A percentile compares a stretch with the other conserved stretches of the same genome.
These are phyloP conservation scores for Trichoderma asperellum DNA, from an alignment of 2,329 filamentous ascomycete species.

Conservation along the genomic window DNA sequence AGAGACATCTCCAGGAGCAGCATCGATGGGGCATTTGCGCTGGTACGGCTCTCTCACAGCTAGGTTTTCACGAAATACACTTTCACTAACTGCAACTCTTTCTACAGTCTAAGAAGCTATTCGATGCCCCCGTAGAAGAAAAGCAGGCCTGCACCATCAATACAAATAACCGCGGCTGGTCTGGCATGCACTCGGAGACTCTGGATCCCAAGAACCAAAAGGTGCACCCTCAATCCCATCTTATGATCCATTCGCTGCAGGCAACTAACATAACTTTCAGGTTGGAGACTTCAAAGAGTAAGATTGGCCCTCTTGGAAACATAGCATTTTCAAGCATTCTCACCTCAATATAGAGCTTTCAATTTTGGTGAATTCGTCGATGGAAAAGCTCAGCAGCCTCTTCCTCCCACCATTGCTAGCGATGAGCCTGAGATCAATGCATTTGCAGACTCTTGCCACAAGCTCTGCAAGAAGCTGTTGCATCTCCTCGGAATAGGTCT, in stretches of 20 bases:
- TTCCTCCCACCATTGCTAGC: conserved; percentile 66
- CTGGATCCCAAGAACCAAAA: conserved; percentile 82
- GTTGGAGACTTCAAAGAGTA: conserved; percentile 89
- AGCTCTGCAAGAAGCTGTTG: conserved; percentile 73
- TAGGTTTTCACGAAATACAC: too few species aligned
- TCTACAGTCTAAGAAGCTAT: conserved; percentile 67
- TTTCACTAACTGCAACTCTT: not conserved
- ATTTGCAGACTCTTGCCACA: conserved; percentile 73
- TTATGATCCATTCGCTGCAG: too few species aligned
- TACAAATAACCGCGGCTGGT: conserved; percentile 86
- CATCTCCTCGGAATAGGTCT: conserved; percentile 79
- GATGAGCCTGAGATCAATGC: conserved; percentile 64
- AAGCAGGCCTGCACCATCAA: conserved; percentile 77
- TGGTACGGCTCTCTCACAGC: conserved; percentile 57
- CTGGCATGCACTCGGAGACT: conserved; percentile 83
- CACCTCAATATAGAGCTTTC: conserved; percentile 67
- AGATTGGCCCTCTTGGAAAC: conserved; percentile 31
- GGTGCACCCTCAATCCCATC: conserved; percentile 47
- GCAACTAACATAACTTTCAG: conserved; percentile 44
- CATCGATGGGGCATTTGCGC: conserved; percentile 71
- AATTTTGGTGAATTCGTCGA: conserved; percentile 81
- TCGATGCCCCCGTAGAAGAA: conserved; percentile 68
- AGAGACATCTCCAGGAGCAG: conserved; percentile 67
- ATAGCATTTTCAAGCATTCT: conserved; percentile 4
- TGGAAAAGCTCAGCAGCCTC: conserved; percentile 73